Evolutionary conservation across 148 eudicot species (phyloP), one percentile per base, ranked within the genome.

Genomic region (Fagopyrum tataricum): DNA sequence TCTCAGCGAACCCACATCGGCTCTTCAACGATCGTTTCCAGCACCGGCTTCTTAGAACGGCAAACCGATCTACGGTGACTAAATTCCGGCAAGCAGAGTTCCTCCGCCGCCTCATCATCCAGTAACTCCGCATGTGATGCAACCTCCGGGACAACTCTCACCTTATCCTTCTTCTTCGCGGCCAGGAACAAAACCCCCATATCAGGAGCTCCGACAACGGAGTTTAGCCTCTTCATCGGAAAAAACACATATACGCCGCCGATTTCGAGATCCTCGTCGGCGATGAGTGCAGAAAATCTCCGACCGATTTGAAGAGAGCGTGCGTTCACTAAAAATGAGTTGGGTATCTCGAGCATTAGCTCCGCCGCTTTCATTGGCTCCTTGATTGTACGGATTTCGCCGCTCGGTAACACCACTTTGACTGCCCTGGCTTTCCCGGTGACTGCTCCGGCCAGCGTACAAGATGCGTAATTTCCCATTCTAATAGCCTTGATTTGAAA

Each of bases 21-120:
- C 64, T 95, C 98, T 84, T 95, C 98, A 8, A 73, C 88, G 49
- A 95, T 95, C 3, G 98, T 95, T 72, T 95, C 97, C 67, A 95
- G 81, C 79, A 83, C 70, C 5, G 98, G 98, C 83, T 87, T 90
- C 96, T 86, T 95, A 2, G 97, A 89, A 79, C 98, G 81, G 74
- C 87, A 81, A 76, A 81, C 46, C 4, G 90, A 85, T 81, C 82
- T 15, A 76, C 93, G 76, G 23, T 80, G 86, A 81, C 51, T 74
- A 47, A 85, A 81, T 82, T 87, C 98, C 70, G 82, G 68, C 71
- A 75, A 44, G 39, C 79, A 83, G 44, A 82, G 74, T 74, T 88
- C 97, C 21, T 91, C 91, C 10, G 84, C 92, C 20, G 78, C 46
- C 75, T 7, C 67, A 24, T 8, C 46, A 14, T 2, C 72, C 48